Evolutionary conservation across 805 yeast species (phyloP), one percentile per base, ranked within the genome.

Genomic region (Wickerhamiella allomyrinae): DNA sequence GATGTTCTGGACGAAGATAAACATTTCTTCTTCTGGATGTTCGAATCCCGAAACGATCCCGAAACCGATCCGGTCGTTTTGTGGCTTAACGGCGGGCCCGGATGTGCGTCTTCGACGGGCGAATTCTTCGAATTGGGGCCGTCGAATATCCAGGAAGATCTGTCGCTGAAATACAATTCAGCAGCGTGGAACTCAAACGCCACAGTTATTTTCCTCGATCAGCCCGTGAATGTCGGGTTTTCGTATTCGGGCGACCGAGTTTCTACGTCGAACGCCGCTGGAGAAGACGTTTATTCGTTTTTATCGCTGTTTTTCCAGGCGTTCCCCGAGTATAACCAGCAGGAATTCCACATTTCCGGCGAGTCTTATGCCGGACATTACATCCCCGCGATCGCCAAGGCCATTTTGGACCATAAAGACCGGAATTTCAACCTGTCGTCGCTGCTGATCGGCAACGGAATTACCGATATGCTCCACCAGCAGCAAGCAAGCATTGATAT

Each of bases 41-140:
- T 84, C 55, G 95, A 86, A 61, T 76, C 81, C 49, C 74, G 79
- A 48, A 79, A 79, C 60, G 89, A 83, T 61, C 95, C 95, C 14
- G 64, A 65, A 48, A 81, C 70, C 46, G 95, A 86, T 63, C 95
- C 95, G 2, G 69, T 86, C 31, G 72, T 86, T 41, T 67, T 86
- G 55, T 85, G 94, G 96, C 68, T 89, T 56, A 87, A 89, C 59
- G 96, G 96, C 48, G 96, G 96, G 10, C 96, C 96, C 39, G 96
- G 96, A n/a, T 87, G 96, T 61, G 83, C 95, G 1, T 82, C 95
- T 1, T 64, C 84, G 58, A 83, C 94, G 14, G 97, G 97, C 14
- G 69, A 87, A 49, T 79, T 89, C 58, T 87, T 89, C 54, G 97
- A 91, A 62, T 70, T 87, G 53, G 97, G 98, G 20, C 95, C 97